phyloP scores from a whole-genome alignment of 1,284 basidiomycete genomes.

The Spongiforma sp. region DNA sequence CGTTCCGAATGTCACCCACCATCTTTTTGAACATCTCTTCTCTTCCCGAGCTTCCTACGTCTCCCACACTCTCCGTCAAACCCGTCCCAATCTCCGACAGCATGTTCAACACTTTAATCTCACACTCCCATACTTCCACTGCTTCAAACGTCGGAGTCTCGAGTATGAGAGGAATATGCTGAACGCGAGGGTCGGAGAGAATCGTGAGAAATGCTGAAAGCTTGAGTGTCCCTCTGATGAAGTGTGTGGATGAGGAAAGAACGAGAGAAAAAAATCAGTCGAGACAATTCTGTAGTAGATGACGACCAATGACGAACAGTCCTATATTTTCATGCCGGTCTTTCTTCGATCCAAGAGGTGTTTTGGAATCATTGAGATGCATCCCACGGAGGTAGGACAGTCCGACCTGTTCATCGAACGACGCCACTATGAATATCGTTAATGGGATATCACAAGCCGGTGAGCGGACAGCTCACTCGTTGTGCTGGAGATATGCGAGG shows the following conservation, averaged over 20 bases:
- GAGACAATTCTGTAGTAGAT: background rate
- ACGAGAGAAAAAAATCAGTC: background rate
- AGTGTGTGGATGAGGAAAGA: background rate
- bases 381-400: slow-evolving; percentile 77
- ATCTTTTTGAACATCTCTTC: slow-evolving; percentile 15
- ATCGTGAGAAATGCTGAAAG: slow-evolving; percentile 70
- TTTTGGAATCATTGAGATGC: slow-evolving; percentile 88
- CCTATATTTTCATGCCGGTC: slow-evolving; percentile 90
- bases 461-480: slow-evolving; percentile 25
- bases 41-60: background rate
- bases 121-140: slow-evolving; percentile 73
- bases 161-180: slow-evolving; percentile 78
- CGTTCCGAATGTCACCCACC: slow-evolving; percentile 15
- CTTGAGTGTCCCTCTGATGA: slow-evolving; percentile 66
- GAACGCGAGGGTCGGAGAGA: slow-evolving; percentile 70
- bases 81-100: slow-evolving; percentile 41
- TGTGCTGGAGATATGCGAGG: slow-evolving; percentile 12
- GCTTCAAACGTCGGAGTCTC: slow-evolving; percentile 77
- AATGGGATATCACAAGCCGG: background rate
- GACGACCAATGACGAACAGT: slow-evolving; percentile 46
- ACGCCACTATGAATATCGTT: slow-evolving; percentile 47
- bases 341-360: slow-evolving; percentile 63
- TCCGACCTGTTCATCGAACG: slow-evolving; percentile 74
- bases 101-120: slow-evolving; percentile 65
- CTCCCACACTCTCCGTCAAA: background rate